Conservation (phyloP, 345 rosid species). For the Corchorus olitorius region DNA sequence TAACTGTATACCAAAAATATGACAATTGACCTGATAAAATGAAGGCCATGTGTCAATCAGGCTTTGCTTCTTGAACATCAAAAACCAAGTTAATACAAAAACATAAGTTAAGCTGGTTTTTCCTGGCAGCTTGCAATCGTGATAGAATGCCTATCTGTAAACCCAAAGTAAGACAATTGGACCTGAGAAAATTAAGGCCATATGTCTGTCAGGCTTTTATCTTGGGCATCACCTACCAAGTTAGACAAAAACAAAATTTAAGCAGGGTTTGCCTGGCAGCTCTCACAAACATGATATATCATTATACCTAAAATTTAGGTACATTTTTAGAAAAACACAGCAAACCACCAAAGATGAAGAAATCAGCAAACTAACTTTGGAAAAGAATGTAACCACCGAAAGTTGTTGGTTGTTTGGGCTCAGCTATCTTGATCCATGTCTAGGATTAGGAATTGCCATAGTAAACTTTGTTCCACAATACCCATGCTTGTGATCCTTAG, state of each 20-base stretch:
- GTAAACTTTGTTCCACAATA: neutral
- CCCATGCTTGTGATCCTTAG: neutral
- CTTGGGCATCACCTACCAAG: conserved; percentile 29
- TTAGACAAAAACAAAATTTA: conserved; percentile 25
- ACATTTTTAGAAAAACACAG: neutral
- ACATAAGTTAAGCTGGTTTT: conserved; percentile 23
- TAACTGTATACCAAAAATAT: conserved; percentile 13
- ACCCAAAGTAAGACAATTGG: conserved; percentile 22
- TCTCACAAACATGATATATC: no score
- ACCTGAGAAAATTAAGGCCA: conserved; percentile 34
- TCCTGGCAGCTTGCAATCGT: neutral
- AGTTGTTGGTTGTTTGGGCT: neutral
- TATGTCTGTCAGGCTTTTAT: conserved; percentile 23
- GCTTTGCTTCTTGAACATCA: conserved; percentile 27
- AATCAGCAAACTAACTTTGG: conserved; percentile 4
- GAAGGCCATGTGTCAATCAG: conserved; percentile 26
- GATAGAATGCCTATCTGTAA: conserved; percentile 3
- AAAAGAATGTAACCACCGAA: neutral
- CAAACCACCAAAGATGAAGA: conserved; percentile 12
- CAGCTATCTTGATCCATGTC: neutral
- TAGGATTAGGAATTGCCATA: neutral
- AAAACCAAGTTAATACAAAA: conserved; percentile 28
- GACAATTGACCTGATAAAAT: conserved; percentile 31
- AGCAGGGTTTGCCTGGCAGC: conserved; percentile 12
- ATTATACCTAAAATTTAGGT: neutral